phyloP scores from a whole-genome alignment of 2,329 filamentous ascomycete genomes.

The Aureobasidium mangrovei region DNA sequence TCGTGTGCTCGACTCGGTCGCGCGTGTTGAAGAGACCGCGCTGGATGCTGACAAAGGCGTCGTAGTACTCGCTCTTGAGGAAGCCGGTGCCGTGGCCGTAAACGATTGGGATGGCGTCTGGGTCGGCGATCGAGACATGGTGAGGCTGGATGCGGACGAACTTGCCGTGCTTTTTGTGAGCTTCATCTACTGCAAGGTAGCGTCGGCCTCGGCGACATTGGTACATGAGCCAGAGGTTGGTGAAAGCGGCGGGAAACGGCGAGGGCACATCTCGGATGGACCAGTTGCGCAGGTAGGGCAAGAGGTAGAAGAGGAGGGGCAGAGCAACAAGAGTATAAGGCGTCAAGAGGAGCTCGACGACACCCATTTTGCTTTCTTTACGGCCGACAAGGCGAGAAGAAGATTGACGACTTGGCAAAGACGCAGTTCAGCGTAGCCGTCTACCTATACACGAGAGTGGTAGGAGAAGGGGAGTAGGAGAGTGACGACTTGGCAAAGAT shows the following conservation, averaged over 20 bases:
- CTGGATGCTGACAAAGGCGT: slow-evolving; percentile 80
- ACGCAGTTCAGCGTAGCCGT: neutral
- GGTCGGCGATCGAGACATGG: slow-evolving; percentile 74
- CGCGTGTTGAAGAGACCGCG: slow-evolving; percentile 86
- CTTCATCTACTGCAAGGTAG: slow-evolving; percentile 54
- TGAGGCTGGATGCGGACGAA: slow-evolving; percentile 76
- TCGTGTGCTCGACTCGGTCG: slow-evolving; percentile 69
- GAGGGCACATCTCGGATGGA: slow-evolving; percentile 49
- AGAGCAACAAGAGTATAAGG: slow-evolving; percentile 41
- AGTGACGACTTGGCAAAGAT: no score
- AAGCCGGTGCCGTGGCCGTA: slow-evolving; percentile 57
- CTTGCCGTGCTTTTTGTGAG: slow-evolving; percentile 69
- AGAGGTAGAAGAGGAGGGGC: slow-evolving; percentile 47
- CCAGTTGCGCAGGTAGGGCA: slow-evolving; percentile 52
- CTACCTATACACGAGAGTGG: no score
- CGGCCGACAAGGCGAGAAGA: neutral
- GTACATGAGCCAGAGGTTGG: slow-evolving; percentile 70
- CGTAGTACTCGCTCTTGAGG: slow-evolving; percentile 66
- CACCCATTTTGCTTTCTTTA: slow-evolving; percentile 21
- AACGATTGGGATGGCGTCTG: slow-evolving; percentile 63
- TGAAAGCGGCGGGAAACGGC: slow-evolving; percentile 58
- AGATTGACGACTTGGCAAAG: neutral
- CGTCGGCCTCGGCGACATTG: slow-evolving; percentile 52
- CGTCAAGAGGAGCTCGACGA: slow-evolving; percentile 34
- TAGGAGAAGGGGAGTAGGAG: no score